Evolutionary conservation across 2,329 filamentous ascomycete species (phyloP).

Genomic region (Bertia moriformis): DNA sequence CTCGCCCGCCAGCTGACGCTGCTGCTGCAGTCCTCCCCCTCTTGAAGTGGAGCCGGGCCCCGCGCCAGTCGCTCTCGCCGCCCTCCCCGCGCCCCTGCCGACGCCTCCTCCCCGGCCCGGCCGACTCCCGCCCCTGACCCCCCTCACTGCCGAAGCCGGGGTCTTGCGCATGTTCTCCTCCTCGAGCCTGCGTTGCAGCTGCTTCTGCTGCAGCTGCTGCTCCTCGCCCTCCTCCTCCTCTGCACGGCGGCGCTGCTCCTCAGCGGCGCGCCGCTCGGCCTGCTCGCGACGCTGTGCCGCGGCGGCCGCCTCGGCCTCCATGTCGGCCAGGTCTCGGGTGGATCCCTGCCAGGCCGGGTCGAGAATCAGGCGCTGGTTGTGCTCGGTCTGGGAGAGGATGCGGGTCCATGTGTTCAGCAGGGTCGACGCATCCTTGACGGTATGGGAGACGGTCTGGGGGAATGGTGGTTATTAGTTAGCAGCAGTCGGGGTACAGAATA

Average conservation of each 20-base stretch:
- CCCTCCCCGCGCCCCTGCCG: neutral
- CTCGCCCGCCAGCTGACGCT: no score
- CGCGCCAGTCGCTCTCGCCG: neutral
- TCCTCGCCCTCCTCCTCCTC: constrained; percentile 49
- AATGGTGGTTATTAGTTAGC: constrained; percentile 5
- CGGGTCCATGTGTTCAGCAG: constrained; percentile 91
- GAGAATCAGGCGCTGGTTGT: constrained; percentile 83
- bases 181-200: constrained; percentile 21
- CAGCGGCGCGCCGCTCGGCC: constrained; percentile 66
- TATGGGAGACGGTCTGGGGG: constrained; percentile 64
- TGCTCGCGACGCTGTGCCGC: constrained; percentile 62
- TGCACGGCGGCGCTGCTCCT: constrained; percentile 48
- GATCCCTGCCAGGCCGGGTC: constrained; percentile 83
- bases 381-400: constrained; percentile 91
- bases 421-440: constrained; percentile 74
- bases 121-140: no score
- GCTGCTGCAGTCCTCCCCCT: no score
- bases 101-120: no score
- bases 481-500: constrained; percentile 1
- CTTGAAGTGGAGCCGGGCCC: neutral
- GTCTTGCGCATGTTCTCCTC: no score
- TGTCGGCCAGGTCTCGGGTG: constrained; percentile 69
- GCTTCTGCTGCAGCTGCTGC: constrained; percentile 25
- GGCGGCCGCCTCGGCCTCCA: constrained; percentile 72
- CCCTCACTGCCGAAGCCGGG: no score